Evolutionary conservation across 2,329 filamentous ascomycete species (phyloP).

Genomic region (Pestalotiopsis sp.): DNA sequence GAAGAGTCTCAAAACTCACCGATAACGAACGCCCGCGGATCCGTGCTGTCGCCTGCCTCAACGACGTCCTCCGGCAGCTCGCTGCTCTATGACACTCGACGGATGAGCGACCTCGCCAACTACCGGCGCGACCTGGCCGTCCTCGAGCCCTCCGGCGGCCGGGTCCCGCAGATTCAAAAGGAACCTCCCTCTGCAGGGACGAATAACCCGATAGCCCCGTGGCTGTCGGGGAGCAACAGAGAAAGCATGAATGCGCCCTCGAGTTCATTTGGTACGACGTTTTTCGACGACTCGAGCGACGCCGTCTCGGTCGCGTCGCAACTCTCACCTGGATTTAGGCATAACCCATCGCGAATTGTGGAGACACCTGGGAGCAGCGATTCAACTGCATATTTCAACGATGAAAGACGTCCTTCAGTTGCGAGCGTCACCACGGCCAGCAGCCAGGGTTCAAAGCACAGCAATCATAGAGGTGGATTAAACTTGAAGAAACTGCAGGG

Average conservation of each 20-base stretch:
- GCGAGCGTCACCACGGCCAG: constrained; percentile 85
- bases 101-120: constrained; percentile 64
- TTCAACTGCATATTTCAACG: constrained; percentile 60
- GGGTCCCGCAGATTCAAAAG: constrained; percentile 61
- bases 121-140: constrained; percentile 73
- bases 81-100: constrained; percentile 55
- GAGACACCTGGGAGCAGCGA: constrained; percentile 54
- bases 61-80: constrained; percentile 48
- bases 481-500: constrained; percentile 75
- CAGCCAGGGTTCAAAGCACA: constrained; percentile 79
- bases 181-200: constrained; percentile 59
- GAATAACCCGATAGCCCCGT: constrained; percentile 55
- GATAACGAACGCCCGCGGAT: constrained; percentile 32
- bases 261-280: constrained; percentile 53
- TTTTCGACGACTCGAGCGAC: constrained; percentile 77
- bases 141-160: constrained; percentile 61
- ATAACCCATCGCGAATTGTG: constrained; percentile 36
- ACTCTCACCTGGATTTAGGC: constrained; percentile 70
- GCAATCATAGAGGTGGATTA: constrained; percentile 68
- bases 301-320: constrained; percentile 64
- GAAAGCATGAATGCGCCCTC: constrained; percentile 36
- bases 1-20: constrained; percentile 51
- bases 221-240: constrained; percentile 53
- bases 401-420: constrained; percentile 82
- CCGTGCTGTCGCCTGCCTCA: constrained; percentile 41